A percentile compares a stretch with the other conserved stretches of the same genome.
Evolutionary conservation across 2,329 filamentous ascomycete species (phyloP).

Genomic region (Beauveria varroae): DNA sequence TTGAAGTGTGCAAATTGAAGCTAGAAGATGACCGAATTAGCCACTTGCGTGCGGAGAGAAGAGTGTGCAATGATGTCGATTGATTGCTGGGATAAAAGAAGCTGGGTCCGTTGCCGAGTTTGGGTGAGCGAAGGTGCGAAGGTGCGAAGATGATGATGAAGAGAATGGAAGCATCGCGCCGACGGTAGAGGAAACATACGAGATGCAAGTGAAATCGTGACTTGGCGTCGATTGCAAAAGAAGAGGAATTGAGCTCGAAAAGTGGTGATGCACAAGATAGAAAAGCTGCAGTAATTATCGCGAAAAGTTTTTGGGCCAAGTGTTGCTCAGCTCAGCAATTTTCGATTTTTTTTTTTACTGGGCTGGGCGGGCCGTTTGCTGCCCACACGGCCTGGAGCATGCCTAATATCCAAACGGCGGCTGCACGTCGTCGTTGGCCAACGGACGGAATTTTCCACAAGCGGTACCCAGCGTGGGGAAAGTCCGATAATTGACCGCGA

Average conservation of each 20-base stretch:
- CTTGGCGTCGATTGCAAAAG: constrained; percentile 3
- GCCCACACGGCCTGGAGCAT: constrained; percentile 5
- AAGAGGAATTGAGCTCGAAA: background rate
- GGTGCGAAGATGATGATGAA: too few relatives aligned
- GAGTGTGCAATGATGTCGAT: background rate
- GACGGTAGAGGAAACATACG: background rate
- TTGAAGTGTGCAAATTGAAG: background rate
- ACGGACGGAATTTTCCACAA: background rate
- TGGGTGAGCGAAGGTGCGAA: background rate
- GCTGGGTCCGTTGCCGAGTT: background rate
- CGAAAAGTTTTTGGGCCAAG: constrained; percentile 13
- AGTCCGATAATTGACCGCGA: background rate
- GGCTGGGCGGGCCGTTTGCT: constrained; percentile 10
- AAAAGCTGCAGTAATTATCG: constrained; percentile 10
- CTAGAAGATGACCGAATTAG: background rate
- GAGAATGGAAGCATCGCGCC: background rate
- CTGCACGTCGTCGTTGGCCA: background rate
- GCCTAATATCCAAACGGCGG: background rate
- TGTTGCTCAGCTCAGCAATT: constrained; percentile 12
- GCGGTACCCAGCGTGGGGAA: background rate
- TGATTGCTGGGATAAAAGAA: background rate
- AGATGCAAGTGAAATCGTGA: background rate
- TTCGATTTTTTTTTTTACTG: constrained; percentile 8
- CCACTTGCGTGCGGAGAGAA: background rate
- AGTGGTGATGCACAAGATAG: constrained; percentile 12